A percentile compares a stretch with the other conserved stretches of the same genome.
These are phyloP conservation scores for Picochlorum sp. DNA, from an alignment of 139 green algal species.

Conservation along the genomic window DNA sequence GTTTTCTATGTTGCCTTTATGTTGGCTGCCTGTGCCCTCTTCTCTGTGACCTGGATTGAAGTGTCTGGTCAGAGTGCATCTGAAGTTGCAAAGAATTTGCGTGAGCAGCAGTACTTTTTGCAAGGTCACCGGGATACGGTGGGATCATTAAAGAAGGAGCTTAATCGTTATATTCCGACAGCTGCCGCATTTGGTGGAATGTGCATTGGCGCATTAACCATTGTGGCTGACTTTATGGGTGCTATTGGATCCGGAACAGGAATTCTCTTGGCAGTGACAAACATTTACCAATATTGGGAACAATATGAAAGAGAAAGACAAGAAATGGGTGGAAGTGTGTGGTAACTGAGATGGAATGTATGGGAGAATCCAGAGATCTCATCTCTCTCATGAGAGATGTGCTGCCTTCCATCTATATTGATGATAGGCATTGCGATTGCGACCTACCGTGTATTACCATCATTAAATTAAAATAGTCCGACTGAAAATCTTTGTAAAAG, in stretches of 20 bases:
- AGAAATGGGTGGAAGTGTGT: constrained; percentile 18
- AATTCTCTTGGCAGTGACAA: constrained; percentile 97
- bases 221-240: constrained; percentile 98
- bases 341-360: neutral
- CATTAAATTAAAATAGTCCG: no score
- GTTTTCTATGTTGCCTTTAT: constrained; percentile 98
- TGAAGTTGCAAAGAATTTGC: constrained; percentile 97
- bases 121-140: constrained; percentile 60
- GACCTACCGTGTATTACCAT: no score
- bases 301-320: constrained; percentile 38
- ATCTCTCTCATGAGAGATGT: no score
- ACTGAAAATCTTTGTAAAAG: no score
- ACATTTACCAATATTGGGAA: constrained; percentile 81
- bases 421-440: no score
- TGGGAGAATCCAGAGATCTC: neutral
- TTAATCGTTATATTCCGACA: constrained; percentile 93
- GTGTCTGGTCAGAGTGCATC: constrained; percentile 86
- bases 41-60: constrained; percentile 99
- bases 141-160: constrained; percentile 86
- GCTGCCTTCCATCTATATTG: no score
- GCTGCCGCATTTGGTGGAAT: constrained; percentile 97
- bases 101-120: constrained; percentile 94
- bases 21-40: constrained; percentile 94
- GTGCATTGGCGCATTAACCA: constrained; percentile 98
- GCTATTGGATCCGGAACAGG: constrained; percentile 75